Evolutionary conservation across 331 rosid species (phyloP), one percentile per base, ranked within the genome.

Genomic region (Arachis monticola): DNA sequence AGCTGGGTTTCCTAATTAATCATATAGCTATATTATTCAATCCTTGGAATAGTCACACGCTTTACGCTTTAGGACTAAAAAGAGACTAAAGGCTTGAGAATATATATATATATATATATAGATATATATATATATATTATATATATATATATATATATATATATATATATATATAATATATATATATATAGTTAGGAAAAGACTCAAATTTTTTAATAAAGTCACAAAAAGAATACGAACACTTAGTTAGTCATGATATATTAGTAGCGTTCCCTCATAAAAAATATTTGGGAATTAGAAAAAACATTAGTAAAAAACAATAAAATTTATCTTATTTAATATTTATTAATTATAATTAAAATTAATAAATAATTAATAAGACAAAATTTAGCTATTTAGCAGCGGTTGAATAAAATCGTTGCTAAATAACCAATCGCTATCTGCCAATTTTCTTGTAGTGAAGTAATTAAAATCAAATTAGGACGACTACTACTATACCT

Each of bases 1-100:
- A 64, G 71, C 77, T 66, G 67, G 79, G 74, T 74, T 74, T 81
- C 71, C 65, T 41, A 61, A 58, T 67, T 60, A 51, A 6, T 17
- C 13, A 52, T 70, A 56, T 3, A 52, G 6, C 58, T 52, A 52
- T 3, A 12, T 12, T 50, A 3, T 80, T 73, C 74, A 80, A 77
- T 82, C 76, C 78, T 74, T 64, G 17, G 73, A 83, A 66, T 78
- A 76, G 69, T 77, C 83, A 81, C 85, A 72, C 85, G 83, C 88
- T 81, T 87, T 80, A 84, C 83, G 87, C 92, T 85, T 83, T 83
- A 83, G 64, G 75, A 73, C 71, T 67, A 87, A 76, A 81, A 80
- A 52, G 41, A 38, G 41, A 38, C 5, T 38, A 67, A 65, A 71
- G 72, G 75, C 46, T 61, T 72, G 83, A 74, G 87, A 83, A 84